Evolutionary conservation across 768 basidiomycete genomes (phyloP), one percentile per base, ranked within the genome.

Genomic region (Sarcodon sp.): DNA sequence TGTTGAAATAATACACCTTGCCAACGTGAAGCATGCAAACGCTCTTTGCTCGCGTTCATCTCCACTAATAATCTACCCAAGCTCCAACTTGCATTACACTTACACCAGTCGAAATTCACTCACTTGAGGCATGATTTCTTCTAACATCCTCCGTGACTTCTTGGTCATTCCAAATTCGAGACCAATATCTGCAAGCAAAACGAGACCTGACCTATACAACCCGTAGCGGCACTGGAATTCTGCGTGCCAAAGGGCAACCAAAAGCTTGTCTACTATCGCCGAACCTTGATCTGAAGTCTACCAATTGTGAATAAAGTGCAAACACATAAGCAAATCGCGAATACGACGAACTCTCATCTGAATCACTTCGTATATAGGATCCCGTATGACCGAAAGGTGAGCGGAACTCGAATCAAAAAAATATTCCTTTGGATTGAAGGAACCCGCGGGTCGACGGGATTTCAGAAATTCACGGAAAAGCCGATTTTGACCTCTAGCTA

Each of bases 41-140:
- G 80, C 88, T 44, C 86, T 75, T 49, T 80, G 81, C 58, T 91
- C 88, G 11, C 83, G 56, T 53, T 90, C 85, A 45, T 77, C 71
- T 4, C 84, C 87, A 46, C 66, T 66, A 41, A 87, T 77, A 34
- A 89, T 64, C 86, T 88, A 52, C 2, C 21, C 10, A 37, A 10
- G 10, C 15, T 37, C 32, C 45, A 6, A 35, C 7, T 32, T 7
- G 2, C 21, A 4, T 27, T 27, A 16, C 11, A 31, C 35, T 32
- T 16, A 41, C 31, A 13, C n/a, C 16, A 7, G 33, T 32, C 33
- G 31, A 44, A 9, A 50, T 33, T 33, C 13, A 54, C 66, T 51
- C 50, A 83, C 88, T 66, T 90, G 88, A 16, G 88, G 88, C 70
- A 90, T 74, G 43, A 89, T 77, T 50, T 85, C 87, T 44, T 87